A percentile compares a stretch with the other conserved stretches of the same genome.
phyloP scores from a whole-genome alignment of 129 eudicot species.

The Solidago caesia region DNA sequence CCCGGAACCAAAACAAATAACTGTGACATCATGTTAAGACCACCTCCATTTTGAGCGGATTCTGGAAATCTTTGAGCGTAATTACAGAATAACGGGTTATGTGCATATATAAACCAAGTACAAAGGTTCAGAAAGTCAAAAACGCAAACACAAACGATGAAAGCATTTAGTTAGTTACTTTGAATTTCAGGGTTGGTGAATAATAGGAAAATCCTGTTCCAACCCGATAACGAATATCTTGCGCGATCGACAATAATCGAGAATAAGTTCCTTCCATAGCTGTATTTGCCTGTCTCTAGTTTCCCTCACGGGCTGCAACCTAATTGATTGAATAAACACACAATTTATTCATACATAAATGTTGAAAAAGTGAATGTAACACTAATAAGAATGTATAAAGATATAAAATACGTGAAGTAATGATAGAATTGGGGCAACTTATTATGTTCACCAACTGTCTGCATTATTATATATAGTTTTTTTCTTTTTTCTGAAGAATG shows the following conservation, averaged over 20 bases:
- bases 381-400: neutral
- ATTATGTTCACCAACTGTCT: constrained; percentile 55
- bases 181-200: constrained; percentile 65
- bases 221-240: constrained; percentile 57
- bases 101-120: no score
- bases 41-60: no score
- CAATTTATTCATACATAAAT: neutral
- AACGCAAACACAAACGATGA: no score
- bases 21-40: no score
- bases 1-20: no score
- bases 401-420: constrained; percentile 66
- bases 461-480: constrained; percentile 26
- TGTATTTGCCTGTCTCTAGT: constrained; percentile 86
- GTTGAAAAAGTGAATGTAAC: neutral
- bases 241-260: constrained; percentile 68
- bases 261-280: constrained; percentile 91
- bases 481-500: no score
- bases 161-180: constrained; percentile 36
- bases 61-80: no score
- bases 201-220: constrained; percentile 70
- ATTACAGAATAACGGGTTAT: neutral
- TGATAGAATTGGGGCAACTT: constrained; percentile 82
- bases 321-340: constrained; percentile 16
- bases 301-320: constrained; percentile 92
- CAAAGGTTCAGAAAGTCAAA: no score